phyloP scores from a whole-genome alignment of 495 filamentous ascomycete genomes.

The Entonaema liquescens region DNA sequence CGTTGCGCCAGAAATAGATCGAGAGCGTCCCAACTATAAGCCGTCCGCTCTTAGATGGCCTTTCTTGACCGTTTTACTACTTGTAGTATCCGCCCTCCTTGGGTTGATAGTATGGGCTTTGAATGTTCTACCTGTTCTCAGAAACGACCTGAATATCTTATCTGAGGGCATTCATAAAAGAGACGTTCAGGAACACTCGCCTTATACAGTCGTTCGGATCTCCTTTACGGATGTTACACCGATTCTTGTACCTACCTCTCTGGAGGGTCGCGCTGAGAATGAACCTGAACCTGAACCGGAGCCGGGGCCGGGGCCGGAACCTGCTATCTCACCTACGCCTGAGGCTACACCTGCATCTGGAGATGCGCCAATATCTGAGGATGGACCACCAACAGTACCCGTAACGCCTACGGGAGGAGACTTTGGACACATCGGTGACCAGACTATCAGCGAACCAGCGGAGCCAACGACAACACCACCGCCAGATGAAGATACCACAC shows the following conservation, averaged over 20 bases:
- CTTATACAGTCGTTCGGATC: constrained; percentile 8
- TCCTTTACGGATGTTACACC: background rate
- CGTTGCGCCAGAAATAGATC: constrained; percentile 1
- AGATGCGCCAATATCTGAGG: too few relatives aligned
- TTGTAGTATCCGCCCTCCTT: constrained; percentile 35
- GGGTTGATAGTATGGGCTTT: constrained; percentile 40
- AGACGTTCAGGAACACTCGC: background rate
- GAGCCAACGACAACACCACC: background rate
- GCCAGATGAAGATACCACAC: background rate
- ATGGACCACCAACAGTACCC: background rate
- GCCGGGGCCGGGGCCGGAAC: too few relatives aligned
- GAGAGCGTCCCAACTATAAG: constrained; percentile 45
- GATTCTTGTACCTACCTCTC: background rate
- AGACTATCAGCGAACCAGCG: constrained; percentile 4
- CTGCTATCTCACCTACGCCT: background rate
- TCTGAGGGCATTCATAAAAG: background rate
- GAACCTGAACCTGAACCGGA: too few relatives aligned
- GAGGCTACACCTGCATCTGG: background rate
- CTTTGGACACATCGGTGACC: constrained; percentile 16
- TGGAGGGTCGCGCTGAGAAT: constrained; percentile 15
- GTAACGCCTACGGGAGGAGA: background rate
- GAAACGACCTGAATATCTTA: constrained; percentile 21
- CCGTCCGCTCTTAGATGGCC: constrained; percentile 49
- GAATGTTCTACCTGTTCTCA: constrained; percentile 36
- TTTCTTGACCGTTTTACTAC: constrained; percentile 40